Percentiles rank a stretch among this genome's conserved stretches.
Conservation (phyloP, 192 early-diverging fungal species). For the Entomortierella lignicola region DNA sequence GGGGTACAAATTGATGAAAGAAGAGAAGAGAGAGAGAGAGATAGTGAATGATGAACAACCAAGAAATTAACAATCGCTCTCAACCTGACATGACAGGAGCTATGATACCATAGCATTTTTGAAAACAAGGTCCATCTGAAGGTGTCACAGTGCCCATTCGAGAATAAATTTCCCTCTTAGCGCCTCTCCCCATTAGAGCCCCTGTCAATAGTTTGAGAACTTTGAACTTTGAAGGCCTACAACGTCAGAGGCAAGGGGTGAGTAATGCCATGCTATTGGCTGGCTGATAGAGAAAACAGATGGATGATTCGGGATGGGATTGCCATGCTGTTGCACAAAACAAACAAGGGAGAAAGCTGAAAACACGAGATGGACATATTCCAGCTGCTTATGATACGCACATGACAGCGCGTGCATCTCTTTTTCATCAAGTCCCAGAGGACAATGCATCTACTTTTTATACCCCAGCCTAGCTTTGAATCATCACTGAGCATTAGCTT, state of each 20-base stretch:
- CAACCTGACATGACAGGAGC: slow-evolving; percentile 1
- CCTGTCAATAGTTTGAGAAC: background rate
- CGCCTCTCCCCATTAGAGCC: background rate
- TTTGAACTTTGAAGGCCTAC: too few species aligned
- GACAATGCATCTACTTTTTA: background rate
- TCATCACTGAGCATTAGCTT: too few species aligned
- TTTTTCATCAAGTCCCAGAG: background rate
- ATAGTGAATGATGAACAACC: background rate
- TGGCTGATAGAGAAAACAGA: background rate
- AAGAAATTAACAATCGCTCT: slow-evolving; percentile 10
- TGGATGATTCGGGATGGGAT: background rate
- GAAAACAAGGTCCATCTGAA: background rate
- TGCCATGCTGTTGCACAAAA: slow-evolving; percentile 48
- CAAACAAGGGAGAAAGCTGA: slow-evolving; percentile 4
- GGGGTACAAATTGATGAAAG: slow-evolving; percentile 3
- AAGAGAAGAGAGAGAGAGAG: slow-evolving; percentile 4
- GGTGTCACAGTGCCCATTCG: background rate
- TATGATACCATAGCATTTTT: slow-evolving; percentile 6
- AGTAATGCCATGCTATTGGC: background rate
- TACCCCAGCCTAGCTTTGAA: too few species aligned
- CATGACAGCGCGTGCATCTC: background rate
- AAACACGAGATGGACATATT: background rate
- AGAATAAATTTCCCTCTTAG: background rate
- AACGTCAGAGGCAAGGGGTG: background rate
- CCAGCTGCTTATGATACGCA: background rate